These are phyloP conservation scores for Alternaria metachromatica DNA, from an alignment of 2,329 filamentous ascomycete species.

Conservation along the genomic window DNA sequence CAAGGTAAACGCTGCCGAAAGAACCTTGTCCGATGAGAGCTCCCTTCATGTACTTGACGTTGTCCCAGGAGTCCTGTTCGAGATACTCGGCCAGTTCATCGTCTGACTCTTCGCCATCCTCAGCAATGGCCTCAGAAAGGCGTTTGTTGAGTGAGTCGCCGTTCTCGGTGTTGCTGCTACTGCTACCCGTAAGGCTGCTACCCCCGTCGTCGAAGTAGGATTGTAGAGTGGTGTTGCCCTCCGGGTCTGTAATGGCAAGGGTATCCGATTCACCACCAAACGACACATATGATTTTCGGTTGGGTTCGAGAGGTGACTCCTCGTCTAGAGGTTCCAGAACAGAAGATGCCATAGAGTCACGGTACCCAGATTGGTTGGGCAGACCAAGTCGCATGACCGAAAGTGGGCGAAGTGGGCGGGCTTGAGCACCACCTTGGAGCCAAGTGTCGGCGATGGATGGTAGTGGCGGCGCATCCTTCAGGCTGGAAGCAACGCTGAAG, in stretches of 20 bases:
- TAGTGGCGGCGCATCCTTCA: constrained; percentile 92
- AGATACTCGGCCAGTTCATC: constrained; percentile 90
- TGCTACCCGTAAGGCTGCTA: constrained; percentile 74
- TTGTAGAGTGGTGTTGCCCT: constrained; percentile 70
- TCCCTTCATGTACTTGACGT: constrained; percentile 99
- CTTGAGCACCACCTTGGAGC: constrained; percentile 65
- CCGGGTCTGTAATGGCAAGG: constrained; percentile 77
- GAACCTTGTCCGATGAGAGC: constrained; percentile 96
- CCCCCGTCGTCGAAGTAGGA: constrained; percentile 87
- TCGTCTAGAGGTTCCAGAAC: constrained; percentile 90
- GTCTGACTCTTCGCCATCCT: constrained; percentile 91
- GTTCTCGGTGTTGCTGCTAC: constrained; percentile 62
- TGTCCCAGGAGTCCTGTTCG: constrained; percentile 90
- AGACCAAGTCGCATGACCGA: constrained; percentile 66
- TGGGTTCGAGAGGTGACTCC: constrained; percentile 84
- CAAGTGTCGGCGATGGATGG: constrained; percentile 95
- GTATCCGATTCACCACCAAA: constrained; percentile 75
- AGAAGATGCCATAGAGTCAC: constrained; percentile 88
- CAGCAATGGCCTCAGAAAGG: constrained; percentile 82
- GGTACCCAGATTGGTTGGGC: constrained; percentile 68
- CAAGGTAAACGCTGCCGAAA: constrained; percentile 94
- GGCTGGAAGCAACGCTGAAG: constrained; percentile 87
- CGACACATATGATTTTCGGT: constrained; percentile 95
- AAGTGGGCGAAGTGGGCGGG: constrained; percentile 62
- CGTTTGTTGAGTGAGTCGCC: constrained; percentile 78